Evolutionary conservation across 2,329 filamentous ascomycete genomes (phyloP).

Genomic region (Sclerotinia sclerotiorum): DNA sequence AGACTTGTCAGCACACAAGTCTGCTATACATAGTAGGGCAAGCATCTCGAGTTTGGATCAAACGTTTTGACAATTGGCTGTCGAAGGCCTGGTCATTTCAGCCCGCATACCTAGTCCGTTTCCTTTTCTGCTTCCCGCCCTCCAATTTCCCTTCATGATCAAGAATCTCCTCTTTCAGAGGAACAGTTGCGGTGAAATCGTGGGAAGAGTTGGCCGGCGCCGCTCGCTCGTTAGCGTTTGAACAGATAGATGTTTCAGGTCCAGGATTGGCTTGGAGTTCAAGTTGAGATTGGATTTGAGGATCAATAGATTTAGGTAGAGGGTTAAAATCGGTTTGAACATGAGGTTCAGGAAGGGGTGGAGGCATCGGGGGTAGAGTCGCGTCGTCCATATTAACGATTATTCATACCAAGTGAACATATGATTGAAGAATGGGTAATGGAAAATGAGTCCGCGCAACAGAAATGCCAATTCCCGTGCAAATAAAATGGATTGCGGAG

Average conservation of each 20-base stretch:
- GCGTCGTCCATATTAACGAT: conserved; percentile 38
- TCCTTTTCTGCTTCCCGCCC: conserved; percentile 50
- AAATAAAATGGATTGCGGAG: background rate
- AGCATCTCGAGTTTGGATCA: background rate
- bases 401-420: conserved; percentile 13
- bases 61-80: background rate
- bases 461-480: background rate
- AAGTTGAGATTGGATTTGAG: background rate
- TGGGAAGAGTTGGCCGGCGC: conserved; percentile 31
- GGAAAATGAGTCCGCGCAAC: background rate
- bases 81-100: background rate
- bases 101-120: conserved; percentile 59
- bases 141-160: conserved; percentile 41
- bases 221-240: conserved; percentile 27
- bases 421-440: background rate
- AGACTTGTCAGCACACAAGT: conserved; percentile 1
- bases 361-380: conserved; percentile 33
- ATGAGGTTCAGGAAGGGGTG: conserved; percentile 29
- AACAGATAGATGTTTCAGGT: conserved; percentile 26
- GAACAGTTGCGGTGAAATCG: conserved; percentile 26
- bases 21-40: background rate
- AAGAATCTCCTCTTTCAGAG: conserved; percentile 32
- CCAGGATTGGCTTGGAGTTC: background rate
- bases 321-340: background rate
- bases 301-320: background rate